phyloP scores from a whole-genome alignment of 2,329 filamentous ascomycete genomes.

The Pseudogymnoascus sp. region DNA sequence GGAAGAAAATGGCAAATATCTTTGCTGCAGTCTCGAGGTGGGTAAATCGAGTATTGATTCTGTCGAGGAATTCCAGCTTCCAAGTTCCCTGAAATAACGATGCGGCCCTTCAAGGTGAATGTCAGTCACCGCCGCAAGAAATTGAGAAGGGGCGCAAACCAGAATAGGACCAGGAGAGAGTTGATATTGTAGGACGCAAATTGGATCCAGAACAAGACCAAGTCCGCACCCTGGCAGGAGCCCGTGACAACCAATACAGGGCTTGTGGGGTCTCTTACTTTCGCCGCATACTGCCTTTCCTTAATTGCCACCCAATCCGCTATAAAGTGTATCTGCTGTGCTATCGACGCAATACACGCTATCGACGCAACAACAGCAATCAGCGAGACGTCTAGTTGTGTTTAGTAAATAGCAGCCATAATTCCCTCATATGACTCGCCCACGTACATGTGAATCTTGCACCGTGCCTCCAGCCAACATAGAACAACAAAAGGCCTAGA shows the following conservation, averaged over 20 bases:
- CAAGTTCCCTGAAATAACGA: conserved; percentile 3
- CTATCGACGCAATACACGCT: neutral
- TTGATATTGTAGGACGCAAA: conserved; percentile 10
- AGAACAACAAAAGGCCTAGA: conserved; percentile 3
- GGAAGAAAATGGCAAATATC: conserved; percentile 10
- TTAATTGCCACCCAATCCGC: conserved; percentile 3
- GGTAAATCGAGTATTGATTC: neutral
- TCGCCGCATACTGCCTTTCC: neutral
- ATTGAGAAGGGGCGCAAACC: conserved; percentile 5
- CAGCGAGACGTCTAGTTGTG: conserved; percentile 4
- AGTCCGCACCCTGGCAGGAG: conserved; percentile 6
- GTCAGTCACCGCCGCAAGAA: neutral
- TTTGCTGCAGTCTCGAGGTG: neutral
- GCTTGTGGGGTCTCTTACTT: neutral
- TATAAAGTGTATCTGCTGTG: conserved; percentile 11
- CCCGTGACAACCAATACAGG: neutral
- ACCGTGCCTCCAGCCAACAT: conserved; percentile 9
- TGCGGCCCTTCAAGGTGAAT: neutral
- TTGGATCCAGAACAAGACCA: conserved; percentile 13
- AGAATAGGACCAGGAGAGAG: conserved; percentile 12
- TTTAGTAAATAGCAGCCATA: neutral
- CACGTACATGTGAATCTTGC: conserved; percentile 7
- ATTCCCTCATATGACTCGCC: too few relatives aligned
- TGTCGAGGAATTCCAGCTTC: neutral
- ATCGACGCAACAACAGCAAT: neutral